Evolutionary conservation across 768 basidiomycete species (phyloP).

Genomic region (Pleurotus pulmonarius): DNA sequence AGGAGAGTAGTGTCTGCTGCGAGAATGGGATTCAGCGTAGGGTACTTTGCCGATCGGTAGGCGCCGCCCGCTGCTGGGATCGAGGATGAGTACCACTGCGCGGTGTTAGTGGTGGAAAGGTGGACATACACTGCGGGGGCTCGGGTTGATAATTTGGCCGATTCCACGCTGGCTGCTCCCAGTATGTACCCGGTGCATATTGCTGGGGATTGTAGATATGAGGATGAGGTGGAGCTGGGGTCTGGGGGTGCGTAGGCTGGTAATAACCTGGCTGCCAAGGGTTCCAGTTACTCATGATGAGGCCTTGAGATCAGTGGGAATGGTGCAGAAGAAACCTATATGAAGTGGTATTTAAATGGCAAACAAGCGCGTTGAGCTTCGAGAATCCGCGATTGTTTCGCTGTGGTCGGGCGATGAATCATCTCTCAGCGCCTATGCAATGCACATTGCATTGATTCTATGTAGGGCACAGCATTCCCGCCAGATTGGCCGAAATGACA

Average conservation of each 20-base stretch:
- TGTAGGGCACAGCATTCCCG: too few relatives aligned
- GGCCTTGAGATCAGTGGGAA: too few relatives aligned
- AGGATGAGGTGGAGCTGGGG: neutral
- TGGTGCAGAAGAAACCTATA: too few relatives aligned
- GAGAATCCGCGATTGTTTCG: too few relatives aligned
- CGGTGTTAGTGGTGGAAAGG: neutral
- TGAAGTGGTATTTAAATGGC: too few relatives aligned
- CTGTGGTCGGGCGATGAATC: too few relatives aligned
- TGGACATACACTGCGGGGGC: neutral
- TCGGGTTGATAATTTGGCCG: neutral
- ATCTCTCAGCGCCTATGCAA: too few relatives aligned
- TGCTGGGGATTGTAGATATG: constrained; percentile 4
- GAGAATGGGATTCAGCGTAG: constrained; percentile 50
- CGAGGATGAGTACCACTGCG: neutral
- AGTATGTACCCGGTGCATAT: neutral
- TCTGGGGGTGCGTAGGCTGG: neutral
- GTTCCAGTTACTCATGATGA: constrained; percentile 1
- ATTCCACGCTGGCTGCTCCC: constrained; percentile 7
- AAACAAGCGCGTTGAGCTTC: too few relatives aligned
- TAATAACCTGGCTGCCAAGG: constrained; percentile 6
- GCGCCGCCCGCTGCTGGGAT: constrained; percentile 6
- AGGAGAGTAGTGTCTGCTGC: constrained; percentile 48
- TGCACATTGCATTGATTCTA: too few relatives aligned
- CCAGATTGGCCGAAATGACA: too few relatives aligned
- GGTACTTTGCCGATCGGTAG: constrained; percentile 35